Evolutionary conservation across 2,329 filamentous ascomycete genomes (phyloP).

Genomic region (Periconia sp.): DNA sequence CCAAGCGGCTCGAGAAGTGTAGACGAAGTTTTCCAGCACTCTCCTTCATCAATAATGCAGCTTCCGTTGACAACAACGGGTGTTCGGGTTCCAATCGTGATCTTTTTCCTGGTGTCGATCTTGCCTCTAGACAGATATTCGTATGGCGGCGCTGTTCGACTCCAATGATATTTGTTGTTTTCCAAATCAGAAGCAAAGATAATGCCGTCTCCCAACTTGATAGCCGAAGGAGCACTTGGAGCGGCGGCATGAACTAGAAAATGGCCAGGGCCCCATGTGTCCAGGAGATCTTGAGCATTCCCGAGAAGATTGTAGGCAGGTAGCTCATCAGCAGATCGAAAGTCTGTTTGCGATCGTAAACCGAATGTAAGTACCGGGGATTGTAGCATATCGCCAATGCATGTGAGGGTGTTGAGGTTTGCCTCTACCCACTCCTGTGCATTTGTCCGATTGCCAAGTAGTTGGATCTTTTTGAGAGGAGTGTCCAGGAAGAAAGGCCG

Average conservation of each 20-base stretch:
- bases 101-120: neutral
- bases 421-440: no score
- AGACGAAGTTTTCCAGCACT: neutral
- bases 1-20: conserved; percentile 1
- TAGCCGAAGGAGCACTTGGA: neutral
- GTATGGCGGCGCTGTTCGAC: neutral
- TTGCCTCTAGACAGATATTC: neutral
- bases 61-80: neutral
- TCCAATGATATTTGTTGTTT: neutral
- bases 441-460: no score
- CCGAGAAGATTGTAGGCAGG: no score
- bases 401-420: no score
- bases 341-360: neutral
- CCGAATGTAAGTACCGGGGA: no score
- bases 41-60: conserved; percentile 2
- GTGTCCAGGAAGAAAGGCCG: no score
- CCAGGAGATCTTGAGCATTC: neutral
- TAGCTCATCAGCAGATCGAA: neutral
- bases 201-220: neutral
- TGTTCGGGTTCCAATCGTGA: neutral
- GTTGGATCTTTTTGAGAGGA: no score
- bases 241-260: neutral
- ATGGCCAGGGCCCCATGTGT: neutral
- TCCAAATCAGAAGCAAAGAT: neutral
- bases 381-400: no score